Base-by-base conservation (phyloP, 768 basidiomycete species). In the Termitomyces sp. region DNA sequence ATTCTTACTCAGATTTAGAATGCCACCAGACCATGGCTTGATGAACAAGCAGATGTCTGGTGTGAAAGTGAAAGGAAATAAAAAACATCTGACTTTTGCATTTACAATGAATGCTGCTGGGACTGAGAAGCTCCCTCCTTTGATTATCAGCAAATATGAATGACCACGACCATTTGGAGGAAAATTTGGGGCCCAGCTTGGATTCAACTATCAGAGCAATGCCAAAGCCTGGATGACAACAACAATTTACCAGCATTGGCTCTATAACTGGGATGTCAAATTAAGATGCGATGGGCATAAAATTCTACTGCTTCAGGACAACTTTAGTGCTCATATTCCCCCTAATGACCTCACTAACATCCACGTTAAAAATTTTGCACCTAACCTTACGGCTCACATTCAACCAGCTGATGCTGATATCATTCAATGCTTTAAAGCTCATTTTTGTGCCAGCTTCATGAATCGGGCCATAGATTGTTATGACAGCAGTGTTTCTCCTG, bases 371-470 rank as follows among this genome's bases (percentile, higher is more conserved):
- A 52, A 50, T 69, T 72, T 46, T n/a, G 58, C 54, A 16, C 69
- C 70, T 9, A 75, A 75, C 30, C 63, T 75, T 13, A 75, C 67
- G 8, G 20, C 66, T 0, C 65, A 69, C 57, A 58, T 75, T 0
- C 72, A 75, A 48, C 71, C n/a, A 42, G 18, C 41, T 42, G n/a
- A 42, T 42, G 41, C 41, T 42, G 16, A 9, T 42, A 8, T 42
- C 0, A 42, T 42, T 15, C 6, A 12, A 2, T 37, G 36, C 36
- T 37, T 37, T 13, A 37, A 37, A 31, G n/a, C 57, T 24, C 52
- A 58, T 54, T 58, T 39, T 31, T 18, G n/a, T 39, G 42, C 34
- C 5, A 20, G n/a, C 1, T 59, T 48, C 27, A 59, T 59, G 36
- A 60, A 63, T 8, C 63, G 65, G 9, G 66, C 73, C 22, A 65